phyloP scores from a whole-genome alignment of 495 filamentous ascomycete genomes.

The Neurospora cerealis region DNA sequence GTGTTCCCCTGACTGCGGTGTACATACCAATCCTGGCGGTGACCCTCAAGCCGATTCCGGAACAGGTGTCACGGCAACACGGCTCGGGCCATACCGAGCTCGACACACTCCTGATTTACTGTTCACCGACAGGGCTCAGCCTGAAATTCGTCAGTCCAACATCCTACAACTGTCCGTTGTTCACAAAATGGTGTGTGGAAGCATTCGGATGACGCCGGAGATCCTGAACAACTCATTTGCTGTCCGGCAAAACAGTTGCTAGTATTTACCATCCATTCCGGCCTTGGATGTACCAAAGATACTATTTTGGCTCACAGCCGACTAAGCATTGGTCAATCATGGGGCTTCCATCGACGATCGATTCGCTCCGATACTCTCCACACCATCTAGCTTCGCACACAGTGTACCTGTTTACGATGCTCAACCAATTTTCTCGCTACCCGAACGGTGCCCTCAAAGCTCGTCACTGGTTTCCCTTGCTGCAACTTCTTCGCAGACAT shows the following conservation, averaged over 20 bases:
- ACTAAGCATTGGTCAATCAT: not conserved
- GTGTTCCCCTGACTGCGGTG: constrained; percentile 5
- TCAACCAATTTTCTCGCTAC: not conserved
- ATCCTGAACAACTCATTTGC: not conserved
- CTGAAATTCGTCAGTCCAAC: not conserved
- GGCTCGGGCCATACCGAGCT: not conserved
- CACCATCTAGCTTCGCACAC: not conserved
- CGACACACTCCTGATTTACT: not conserved
- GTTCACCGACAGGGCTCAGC: not conserved
- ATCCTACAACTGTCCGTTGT: not conserved
- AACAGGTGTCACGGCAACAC: not conserved
- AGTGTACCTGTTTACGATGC: not conserved
- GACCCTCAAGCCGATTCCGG: not conserved
- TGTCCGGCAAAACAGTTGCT: not conserved
- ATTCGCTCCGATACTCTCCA: not conserved
- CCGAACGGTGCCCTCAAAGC: not conserved
- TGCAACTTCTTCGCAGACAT: not conserved
- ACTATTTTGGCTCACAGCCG: not conserved
- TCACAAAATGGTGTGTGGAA: not conserved
- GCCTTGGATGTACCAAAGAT: not conserved
- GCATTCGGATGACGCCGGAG: not conserved
- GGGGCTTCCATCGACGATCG: not conserved
- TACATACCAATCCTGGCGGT: constrained; percentile 5
- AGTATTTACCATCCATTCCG: not conserved
- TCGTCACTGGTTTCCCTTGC: not conserved